Evolutionary conservation across 2,329 filamentous ascomycete genomes (phyloP), one percentile per base, ranked within the genome.

Genomic region (Sclerotinia minor): DNA sequence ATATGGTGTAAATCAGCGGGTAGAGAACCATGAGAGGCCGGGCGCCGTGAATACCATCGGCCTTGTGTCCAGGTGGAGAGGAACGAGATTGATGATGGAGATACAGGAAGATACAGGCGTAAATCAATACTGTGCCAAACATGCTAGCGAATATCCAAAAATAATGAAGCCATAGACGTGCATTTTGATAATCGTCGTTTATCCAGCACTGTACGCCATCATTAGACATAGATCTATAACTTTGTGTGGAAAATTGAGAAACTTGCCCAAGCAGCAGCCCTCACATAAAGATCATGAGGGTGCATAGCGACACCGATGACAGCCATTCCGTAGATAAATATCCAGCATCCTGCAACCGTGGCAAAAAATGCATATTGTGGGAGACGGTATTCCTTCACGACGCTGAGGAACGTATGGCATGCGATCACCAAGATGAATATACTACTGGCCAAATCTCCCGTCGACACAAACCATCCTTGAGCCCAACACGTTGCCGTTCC

Each of bases 381-480:
- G 1, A 87, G 77, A 26, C 83, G 81, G 63, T 83, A 85, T 13
- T 83, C 81, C 49, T 81, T 80, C 2, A 90, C 84, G 2, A 91
- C 84, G 0, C 83, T 84, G 8, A 87, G 79, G 71, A 89, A 91
- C 0, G 89, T 91, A 74, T 91, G 88, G 0, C 88, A 69, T 6
- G 87, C 89, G 71, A 92, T 90, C 0, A 81, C 79, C 2, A 86
- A 83, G 71, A 90, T 88, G 76, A 90, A 92, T 65, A 89, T 83
- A 69, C 87, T 89, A 32, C 85, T 88, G 0, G 87, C 82, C 65
- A 92, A 74, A 70, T 90, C 88, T 41, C 89, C 89, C 0, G 84
- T 85, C 5, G 87, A 89, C 3, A 91, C 80, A 59, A 91, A 86
- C 77, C 88, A 87, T n/a, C 88, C 89, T 76, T 92, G 89, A 0